These are phyloP conservation scores for Mangifera indica DNA, from an alignment of 345 rosid genomes.

Conservation along the genomic window DNA sequence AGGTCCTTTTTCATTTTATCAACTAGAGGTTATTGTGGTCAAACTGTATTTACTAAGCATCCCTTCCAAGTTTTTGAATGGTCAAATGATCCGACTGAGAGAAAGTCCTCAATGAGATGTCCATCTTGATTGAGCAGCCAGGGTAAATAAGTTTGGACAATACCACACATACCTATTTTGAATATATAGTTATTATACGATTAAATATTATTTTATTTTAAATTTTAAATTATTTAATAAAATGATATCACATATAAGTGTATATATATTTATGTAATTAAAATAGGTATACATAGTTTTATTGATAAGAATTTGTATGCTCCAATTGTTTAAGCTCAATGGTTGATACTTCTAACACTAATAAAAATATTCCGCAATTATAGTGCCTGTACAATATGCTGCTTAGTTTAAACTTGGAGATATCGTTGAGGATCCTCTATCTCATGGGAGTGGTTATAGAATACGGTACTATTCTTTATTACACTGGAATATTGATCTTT, in stretches of 20 bases:
- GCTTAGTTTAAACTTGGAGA: not conserved
- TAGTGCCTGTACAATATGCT: not conserved
- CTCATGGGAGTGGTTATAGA: constrained; percentile 11
- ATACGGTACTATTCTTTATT: constrained; percentile 10
- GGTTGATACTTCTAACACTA: not conserved
- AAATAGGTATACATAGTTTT: too few relatives aligned
- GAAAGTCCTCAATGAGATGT: not conserved
- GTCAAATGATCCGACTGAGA: not conserved
- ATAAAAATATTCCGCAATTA: not conserved
- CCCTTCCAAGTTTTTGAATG: not conserved
- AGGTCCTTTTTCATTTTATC: not conserved
- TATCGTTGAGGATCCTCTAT: not conserved
- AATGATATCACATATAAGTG: too few relatives aligned
- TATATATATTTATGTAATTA: too few relatives aligned
- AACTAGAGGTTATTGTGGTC: not conserved
- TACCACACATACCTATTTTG: too few relatives aligned
- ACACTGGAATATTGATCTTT: not conserved
- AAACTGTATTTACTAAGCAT: not conserved
- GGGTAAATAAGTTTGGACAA: not conserved
- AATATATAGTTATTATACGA: too few relatives aligned
- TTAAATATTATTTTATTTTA: too few relatives aligned
- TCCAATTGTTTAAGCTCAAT: not conserved
- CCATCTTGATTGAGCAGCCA: not conserved
- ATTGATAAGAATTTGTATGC: too few relatives aligned
- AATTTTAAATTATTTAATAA: too few relatives aligned